Conservation (phyloP, 306 rosid genomes). For the Quercus dentata region DNA sequence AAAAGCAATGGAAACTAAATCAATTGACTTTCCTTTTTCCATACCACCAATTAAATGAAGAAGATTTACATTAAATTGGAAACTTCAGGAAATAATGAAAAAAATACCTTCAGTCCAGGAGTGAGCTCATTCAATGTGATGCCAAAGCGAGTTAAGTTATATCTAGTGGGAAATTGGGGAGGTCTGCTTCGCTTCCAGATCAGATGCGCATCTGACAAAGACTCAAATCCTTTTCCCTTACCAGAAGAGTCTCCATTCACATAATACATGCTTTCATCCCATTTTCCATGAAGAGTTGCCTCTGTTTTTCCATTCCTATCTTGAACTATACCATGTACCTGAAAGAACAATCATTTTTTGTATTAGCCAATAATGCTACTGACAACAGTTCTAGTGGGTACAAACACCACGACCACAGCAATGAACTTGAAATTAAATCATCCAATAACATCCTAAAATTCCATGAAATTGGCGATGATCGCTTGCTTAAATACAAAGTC, state of each 20-base stretch:
- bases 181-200: slow-evolving; percentile 94
- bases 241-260: slow-evolving; percentile 72
- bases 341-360: slow-evolving; percentile 12
- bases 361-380: neutral
- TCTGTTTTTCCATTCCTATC: slow-evolving; percentile 78
- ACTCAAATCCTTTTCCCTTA: slow-evolving; percentile 80
- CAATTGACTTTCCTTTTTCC: neutral
- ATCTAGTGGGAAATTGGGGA: slow-evolving; percentile 75
- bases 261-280: slow-evolving; percentile 98
- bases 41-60: neutral
- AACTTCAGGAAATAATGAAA: slow-evolving; percentile 16
- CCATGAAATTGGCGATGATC: neutral
- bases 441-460: neutral
- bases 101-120: slow-evolving; percentile 84
- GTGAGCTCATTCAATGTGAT: slow-evolving; percentile 88
- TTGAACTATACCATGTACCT: slow-evolving; percentile 92
- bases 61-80: slow-evolving; percentile 15
- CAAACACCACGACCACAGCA: neutral
- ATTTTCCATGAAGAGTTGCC: slow-evolving; percentile 90
- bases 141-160: slow-evolving; percentile 94
- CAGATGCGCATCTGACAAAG: slow-evolving; percentile 67
- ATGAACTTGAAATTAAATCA: neutral
- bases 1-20: neutral
- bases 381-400: neutral
- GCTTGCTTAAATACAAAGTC: neutral